phyloP scores from a whole-genome alignment of 345 rosid genomes.

The Chamaenerion angustifolium region DNA sequence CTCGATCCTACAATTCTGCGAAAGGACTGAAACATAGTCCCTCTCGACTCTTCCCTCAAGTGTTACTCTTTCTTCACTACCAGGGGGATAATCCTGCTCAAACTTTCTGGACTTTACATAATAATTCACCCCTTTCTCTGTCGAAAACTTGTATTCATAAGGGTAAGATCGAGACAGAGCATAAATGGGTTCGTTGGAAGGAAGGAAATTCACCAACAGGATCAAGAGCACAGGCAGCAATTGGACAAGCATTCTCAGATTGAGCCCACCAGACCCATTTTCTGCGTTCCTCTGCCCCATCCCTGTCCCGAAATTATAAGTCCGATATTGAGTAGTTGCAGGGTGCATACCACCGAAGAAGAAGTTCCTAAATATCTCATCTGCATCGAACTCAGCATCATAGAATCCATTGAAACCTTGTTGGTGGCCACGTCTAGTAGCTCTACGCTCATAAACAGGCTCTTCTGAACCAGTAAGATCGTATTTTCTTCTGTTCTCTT shows the following conservation, averaged over 20 bases:
- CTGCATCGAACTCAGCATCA: constrained; percentile 71
- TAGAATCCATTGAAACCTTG: constrained; percentile 48
- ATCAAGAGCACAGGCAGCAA: constrained; percentile 64
- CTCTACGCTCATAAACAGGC: constrained; percentile 35
- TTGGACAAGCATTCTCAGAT: constrained; percentile 52
- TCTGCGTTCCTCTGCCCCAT: constrained; percentile 41
- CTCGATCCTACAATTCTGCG: constrained; percentile 78
- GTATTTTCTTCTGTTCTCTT: constrained; percentile 51
- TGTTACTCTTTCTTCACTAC: constrained; percentile 27
- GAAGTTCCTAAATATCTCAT: constrained; percentile 87
- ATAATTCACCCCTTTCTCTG: constrained; percentile 60
- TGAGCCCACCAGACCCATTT: constrained; percentile 47
- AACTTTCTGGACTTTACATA: constrained; percentile 67
- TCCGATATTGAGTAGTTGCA: constrained; percentile 49
- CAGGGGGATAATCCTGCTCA: constrained; percentile 58
- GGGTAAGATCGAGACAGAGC: constrained; percentile 60
- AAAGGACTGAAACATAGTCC: constrained; percentile 53
- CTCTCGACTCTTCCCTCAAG: constrained; percentile 58
- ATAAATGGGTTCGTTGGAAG: constrained; percentile 61
- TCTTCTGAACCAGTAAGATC: constrained; percentile 74
- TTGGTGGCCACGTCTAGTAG: constrained; percentile 21
- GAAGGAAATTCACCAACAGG: constrained; percentile 58
- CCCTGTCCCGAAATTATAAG: constrained; percentile 58
- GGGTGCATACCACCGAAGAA: constrained; percentile 84
- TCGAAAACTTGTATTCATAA: constrained; percentile 56